These are phyloP conservation scores for Penicillium verhagenii DNA, from an alignment of 495 filamentous ascomycete genomes.

Conservation along the genomic window DNA sequence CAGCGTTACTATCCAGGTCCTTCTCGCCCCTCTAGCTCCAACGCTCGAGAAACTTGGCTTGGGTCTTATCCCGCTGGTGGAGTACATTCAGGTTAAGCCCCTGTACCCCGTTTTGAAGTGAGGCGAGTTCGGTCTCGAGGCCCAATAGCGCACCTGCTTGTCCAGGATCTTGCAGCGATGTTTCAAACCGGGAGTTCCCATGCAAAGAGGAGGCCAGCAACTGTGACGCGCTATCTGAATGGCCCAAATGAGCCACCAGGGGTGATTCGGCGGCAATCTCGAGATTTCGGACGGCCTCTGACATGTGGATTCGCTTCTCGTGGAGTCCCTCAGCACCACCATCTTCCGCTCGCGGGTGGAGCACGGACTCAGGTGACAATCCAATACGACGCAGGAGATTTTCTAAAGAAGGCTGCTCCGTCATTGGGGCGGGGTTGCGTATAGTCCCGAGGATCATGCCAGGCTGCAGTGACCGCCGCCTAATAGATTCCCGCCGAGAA, in stretches of 20 bases:
- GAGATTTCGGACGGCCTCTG: conserved; percentile 26
- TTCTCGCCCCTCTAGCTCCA: conserved; percentile 34
- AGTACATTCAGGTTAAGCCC: conserved; percentile 36
- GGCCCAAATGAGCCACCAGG: conserved; percentile 24
- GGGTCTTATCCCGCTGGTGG: conserved; percentile 32
- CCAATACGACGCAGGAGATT: conserved; percentile 40
- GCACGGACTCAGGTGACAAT: conserved; percentile 31
- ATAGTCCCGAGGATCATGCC: conserved; percentile 15
- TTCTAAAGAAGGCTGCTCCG: conserved; percentile 32
- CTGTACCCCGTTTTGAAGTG: conserved; percentile 36
- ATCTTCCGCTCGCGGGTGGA: conserved; percentile 23
- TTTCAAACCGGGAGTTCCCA: conserved; percentile 28
- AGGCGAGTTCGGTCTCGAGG: conserved; percentile 30
- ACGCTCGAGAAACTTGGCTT: conserved; percentile 32
- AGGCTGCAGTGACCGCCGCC: conserved; percentile 29
- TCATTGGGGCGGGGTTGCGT: conserved; percentile 9
- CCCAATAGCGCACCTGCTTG: conserved; percentile 27
- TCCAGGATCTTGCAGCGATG: conserved; percentile 27
- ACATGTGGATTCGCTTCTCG: conserved; percentile 32
- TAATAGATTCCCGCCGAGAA: conserved; percentile 32
- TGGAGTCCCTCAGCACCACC: conserved; percentile 21
- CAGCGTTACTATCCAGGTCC: background rate
- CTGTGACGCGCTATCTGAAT: conserved; percentile 32
- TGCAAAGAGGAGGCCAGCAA: conserved; percentile 36
- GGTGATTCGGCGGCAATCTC: conserved; percentile 33